Evolutionary conservation across 2,329 filamentous ascomycete species (phyloP).

Genomic region (Colletotrichum sp.): DNA sequence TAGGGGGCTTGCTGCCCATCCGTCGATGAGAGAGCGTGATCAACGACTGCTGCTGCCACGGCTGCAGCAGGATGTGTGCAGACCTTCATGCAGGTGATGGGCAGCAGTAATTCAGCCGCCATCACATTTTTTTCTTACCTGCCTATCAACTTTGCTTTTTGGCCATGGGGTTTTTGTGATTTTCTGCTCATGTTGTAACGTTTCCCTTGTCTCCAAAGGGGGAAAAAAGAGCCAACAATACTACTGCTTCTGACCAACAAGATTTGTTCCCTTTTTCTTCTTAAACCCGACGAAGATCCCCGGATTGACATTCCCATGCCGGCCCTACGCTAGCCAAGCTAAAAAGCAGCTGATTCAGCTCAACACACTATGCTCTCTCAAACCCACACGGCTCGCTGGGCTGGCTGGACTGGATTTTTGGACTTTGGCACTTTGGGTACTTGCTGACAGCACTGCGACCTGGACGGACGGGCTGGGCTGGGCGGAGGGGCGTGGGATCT

Average conservation of each 20-base stretch:
- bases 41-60: background rate
- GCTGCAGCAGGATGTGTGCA: conserved; percentile 5
- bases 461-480: background rate
- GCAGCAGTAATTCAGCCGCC: conserved; percentile 11
- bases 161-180: background rate
- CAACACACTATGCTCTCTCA: background rate
- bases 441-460: background rate
- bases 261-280: background rate
- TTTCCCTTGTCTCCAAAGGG: background rate
- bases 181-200: background rate
- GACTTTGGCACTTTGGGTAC: background rate
- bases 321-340: background rate
- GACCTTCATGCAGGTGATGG: conserved; percentile 8
- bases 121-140: background rate
- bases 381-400: background rate
- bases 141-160: background rate
- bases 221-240: background rate
- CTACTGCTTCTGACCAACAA: background rate
- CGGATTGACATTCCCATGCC: background rate
- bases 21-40: background rate
- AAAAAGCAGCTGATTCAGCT: background rate
- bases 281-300: background rate
- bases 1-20: background rate
- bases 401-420: background rate
- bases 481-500: background rate